A percentile compares a stretch with the other conserved stretches of the same genome.
Conservation (phyloP, 352 stramenopile genomes). For the Globisporangium paroecandrum region DNA sequence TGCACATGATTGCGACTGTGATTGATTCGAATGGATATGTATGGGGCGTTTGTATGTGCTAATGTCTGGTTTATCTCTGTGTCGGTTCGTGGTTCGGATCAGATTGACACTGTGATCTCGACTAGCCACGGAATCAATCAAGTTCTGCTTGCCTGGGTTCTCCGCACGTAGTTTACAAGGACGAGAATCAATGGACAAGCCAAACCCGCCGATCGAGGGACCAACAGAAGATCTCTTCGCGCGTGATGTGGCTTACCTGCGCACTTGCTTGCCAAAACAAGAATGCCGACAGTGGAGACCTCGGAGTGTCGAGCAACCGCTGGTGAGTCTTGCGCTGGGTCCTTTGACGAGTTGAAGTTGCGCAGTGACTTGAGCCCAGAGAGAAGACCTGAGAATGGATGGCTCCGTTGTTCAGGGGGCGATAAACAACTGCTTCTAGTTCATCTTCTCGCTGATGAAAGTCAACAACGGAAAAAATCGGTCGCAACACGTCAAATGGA, state of each 20-base stretch:
- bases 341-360: too few species aligned
- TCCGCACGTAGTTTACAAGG: too few species aligned
- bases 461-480: too few species aligned
- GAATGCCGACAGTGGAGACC: background rate
- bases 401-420: too few species aligned
- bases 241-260: background rate
- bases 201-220: background rate
- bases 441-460: too few species aligned
- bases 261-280: background rate
- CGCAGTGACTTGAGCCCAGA: too few species aligned
- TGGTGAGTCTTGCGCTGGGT: too few species aligned
- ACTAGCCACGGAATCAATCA: background rate
- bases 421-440: too few species aligned
- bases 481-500: too few species aligned
- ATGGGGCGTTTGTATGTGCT: background rate
- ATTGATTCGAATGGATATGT: background rate
- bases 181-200: background rate
- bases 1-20: background rate
- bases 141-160: too few species aligned
- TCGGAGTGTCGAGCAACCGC: background rate
- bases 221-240: background rate
- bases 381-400: too few species aligned
- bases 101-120: too few species aligned
- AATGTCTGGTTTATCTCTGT: background rate
- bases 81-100: background rate